Base-by-base conservation (phyloP, 1,139 yeast genomes). In the Saccharomycopsis crataegensis region DNA sequence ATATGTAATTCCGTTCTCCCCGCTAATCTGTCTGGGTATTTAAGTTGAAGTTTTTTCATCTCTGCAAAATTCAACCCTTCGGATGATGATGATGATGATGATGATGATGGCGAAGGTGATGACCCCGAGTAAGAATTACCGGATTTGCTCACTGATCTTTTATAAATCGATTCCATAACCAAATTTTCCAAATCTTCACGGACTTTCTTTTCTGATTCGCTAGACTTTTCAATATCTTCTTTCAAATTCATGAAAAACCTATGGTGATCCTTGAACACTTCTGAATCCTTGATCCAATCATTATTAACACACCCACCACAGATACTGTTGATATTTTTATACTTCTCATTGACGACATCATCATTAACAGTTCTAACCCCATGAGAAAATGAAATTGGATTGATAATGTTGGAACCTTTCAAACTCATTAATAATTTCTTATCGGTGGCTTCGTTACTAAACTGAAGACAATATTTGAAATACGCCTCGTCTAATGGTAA, bases 271-370 rank as follows among this genome's bases (percentile, higher is more conserved):
- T 14, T 17, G 16, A n/a, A 40, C 3, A 43, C 11, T 3, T 43
- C 45, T 11, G 11, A 22, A 40, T 11, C 17, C 16, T 14, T 46
- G 33, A 45, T 37, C 48, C 46, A 55, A 12, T 45, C 41, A 16
- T 22, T 42, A 43, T 48, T 55, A 43, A 55, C n/a, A 11, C 47
- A 46, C 7, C 58, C 58, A 28, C 58, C 58, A 28, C 43, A n/a
- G 12, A 49, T n/a, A 12, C 57, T 49, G 32, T 56, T 48, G 9
- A 53, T 28, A 40, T 50, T 50, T 34, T 50, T 55, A 17, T 38
- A 8, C 11, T 17, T 17, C 11, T 17, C 11, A 8, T 14, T 11
- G 17, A 6, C 11, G 2, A 9, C 9, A 22, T 14, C 28, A 17
- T 43, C 28, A 22, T 22, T 22, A 22, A 4, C 4, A 4, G 2